Percentiles rank a stretch among this genome's conserved stretches.
Evolutionary conservation across 2,329 filamentous ascomycete genomes (phyloP).

Genomic region (Venturia aucupariae): DNA sequence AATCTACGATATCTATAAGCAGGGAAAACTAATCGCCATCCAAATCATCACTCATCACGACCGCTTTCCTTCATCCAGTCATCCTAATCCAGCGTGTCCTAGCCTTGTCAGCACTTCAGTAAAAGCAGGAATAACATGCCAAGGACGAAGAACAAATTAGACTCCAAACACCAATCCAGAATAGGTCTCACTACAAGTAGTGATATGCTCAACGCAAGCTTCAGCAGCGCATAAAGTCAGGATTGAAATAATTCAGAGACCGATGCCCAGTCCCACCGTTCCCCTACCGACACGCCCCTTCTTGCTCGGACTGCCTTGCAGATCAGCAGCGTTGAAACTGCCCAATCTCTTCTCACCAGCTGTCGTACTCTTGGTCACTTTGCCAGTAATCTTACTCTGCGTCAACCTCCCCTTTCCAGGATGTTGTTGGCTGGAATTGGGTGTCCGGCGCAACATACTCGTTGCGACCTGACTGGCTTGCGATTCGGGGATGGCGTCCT

Average conservation of each 20-base stretch:
- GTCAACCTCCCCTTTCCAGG: background rate
- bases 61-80: background rate
- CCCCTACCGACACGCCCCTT: constrained; percentile 38
- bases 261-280: constrained; percentile 49
- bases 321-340: constrained; percentile 23
- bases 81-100: background rate
- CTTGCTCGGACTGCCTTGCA: constrained; percentile 35
- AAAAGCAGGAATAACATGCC: background rate
- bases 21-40: background rate
- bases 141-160: background rate
- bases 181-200: background rate
- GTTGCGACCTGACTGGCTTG: constrained; percentile 71
- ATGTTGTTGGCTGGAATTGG: constrained; percentile 18
- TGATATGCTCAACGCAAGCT: background rate
- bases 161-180: background rate
- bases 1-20: background rate
- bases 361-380: constrained; percentile 6
- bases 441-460: constrained; percentile 58
- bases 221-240: background rate
- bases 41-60: background rate
- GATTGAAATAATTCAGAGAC: constrained; percentile 18
- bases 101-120: background rate
- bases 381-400: constrained; percentile 10
- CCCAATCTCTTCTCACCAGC: constrained; percentile 17
- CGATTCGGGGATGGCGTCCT: constrained; percentile 58